phyloP scores from a whole-genome alignment of 495 filamentous ascomycete species.

The Pseudevernia furfuracea region DNA sequence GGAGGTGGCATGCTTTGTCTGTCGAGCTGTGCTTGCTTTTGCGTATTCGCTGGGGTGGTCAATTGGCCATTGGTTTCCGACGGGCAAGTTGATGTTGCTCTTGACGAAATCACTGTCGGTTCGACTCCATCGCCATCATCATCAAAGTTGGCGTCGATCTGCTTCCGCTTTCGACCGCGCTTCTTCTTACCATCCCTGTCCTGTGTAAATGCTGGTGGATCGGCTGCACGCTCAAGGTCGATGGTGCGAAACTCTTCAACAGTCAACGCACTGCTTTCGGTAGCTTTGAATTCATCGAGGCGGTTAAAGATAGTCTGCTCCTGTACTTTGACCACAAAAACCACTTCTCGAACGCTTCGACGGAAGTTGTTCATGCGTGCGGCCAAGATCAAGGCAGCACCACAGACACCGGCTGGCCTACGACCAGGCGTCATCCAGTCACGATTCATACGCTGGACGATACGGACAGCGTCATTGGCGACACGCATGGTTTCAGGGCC shows the following conservation, averaged over 20 bases:
- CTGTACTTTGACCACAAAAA: conserved; percentile 92
- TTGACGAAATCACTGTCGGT: conserved; percentile 17
- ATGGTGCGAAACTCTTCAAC: conserved; percentile 78
- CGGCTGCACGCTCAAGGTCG: conserved; percentile 55
- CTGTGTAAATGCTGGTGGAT: conserved; percentile 77
- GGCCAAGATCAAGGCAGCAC: conserved; percentile 87
- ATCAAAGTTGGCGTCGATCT: conserved; percentile 27
- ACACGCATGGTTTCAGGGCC: conserved; percentile 66
- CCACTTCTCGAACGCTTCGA: conserved; percentile 81
- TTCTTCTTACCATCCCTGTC: conserved; percentile 43
- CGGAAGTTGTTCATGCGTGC: conserved; percentile 97
- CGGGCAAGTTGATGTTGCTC: conserved; percentile 15
- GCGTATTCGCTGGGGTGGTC: conserved; percentile 12
- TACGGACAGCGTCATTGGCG: conserved; percentile 72
- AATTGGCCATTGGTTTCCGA: conserved; percentile 1
- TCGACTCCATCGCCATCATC: conserved; percentile 24
- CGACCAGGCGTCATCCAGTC: conserved; percentile 96
- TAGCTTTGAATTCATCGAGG: conserved; percentile 79
- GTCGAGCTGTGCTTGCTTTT: conserved; percentile 19
- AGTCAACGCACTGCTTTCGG: conserved; percentile 68
- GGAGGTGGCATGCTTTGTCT: conserved; percentile 27
- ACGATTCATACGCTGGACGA: conserved; percentile 83
- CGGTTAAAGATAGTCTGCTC: conserved; percentile 84
- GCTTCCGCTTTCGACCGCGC: conserved; percentile 33
- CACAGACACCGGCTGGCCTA: conserved; percentile 87